Conservation (phyloP, 2,329 filamentous ascomycete species). For the Chalaropsis ovoidea region DNA sequence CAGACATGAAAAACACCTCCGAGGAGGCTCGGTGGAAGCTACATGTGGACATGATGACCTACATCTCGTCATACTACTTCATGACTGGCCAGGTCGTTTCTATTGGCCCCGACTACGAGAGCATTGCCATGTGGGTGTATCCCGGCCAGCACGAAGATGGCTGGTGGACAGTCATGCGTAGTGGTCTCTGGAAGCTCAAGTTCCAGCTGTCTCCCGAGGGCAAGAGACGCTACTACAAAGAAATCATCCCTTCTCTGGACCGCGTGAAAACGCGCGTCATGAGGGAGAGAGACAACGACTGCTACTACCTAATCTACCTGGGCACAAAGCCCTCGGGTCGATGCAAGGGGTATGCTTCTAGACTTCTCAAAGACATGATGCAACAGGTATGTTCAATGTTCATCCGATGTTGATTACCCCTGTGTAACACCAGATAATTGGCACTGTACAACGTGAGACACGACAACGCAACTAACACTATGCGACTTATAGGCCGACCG, state of each 20-base stretch:
- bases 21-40: slow-evolving; percentile 63
- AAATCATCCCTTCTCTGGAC: slow-evolving; percentile 66
- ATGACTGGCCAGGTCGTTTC: slow-evolving; percentile 64
- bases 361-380: slow-evolving; percentile 61
- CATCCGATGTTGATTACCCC: not conserved
- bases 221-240: slow-evolving; percentile 61
- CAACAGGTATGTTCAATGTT: slow-evolving; percentile 40
- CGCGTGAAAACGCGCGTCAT: slow-evolving; percentile 60
- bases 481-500: slow-evolving; percentile 47
- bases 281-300: slow-evolving; percentile 54
- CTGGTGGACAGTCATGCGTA: slow-evolving; percentile 59
- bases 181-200: slow-evolving; percentile 66
- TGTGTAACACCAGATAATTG: not conserved
- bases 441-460: not conserved
- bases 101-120: slow-evolving; percentile 65
- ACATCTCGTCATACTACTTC: slow-evolving; percentile 65
- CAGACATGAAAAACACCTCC: slow-evolving; percentile 53
- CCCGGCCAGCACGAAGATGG: slow-evolving; percentile 65
- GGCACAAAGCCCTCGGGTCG: slow-evolving; percentile 62
- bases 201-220: slow-evolving; percentile 66
- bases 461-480: slow-evolving; percentile 4
- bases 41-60: slow-evolving; percentile 67
- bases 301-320: slow-evolving; percentile 76
- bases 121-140: slow-evolving; percentile 70
- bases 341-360: slow-evolving; percentile 61